Conservation (phyloP, 306 rosid genomes). For the Inga oerstediana region DNA sequence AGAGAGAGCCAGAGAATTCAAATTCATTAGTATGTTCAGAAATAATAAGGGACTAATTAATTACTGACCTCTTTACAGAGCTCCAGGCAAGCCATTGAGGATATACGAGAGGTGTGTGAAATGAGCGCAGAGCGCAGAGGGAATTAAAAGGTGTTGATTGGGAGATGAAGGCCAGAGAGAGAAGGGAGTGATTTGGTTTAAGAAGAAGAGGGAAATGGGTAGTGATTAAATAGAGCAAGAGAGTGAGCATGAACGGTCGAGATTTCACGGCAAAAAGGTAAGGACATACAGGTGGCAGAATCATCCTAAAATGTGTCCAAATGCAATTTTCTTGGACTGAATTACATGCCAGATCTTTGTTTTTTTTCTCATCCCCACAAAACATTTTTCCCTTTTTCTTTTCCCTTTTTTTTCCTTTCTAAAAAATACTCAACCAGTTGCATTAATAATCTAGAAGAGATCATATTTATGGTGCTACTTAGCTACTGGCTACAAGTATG, state of each 20-base stretch:
- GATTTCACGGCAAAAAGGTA: constrained; percentile 45
- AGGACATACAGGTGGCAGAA: constrained; percentile 53
- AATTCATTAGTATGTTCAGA: background rate
- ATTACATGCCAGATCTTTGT: background rate
- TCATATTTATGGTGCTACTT: background rate
- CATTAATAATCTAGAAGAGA: background rate
- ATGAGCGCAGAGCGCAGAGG: constrained; percentile 32
- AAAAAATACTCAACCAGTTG: background rate
- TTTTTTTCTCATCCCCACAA: constrained; percentile 10
- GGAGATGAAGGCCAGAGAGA: constrained; percentile 14
- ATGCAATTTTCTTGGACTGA: constrained; percentile 34
- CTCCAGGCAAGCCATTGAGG: constrained; percentile 66
- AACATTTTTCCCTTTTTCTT: background rate
- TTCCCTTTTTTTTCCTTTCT: background rate
- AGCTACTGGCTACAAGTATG: background rate
- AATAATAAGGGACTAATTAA: background rate
- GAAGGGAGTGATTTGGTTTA: constrained; percentile 37
- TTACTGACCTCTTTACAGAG: constrained; percentile 49
- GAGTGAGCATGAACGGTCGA: constrained; percentile 56
- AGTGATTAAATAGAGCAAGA: constrained; percentile 62
- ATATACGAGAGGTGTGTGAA: too few relatives aligned
- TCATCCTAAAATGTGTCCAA: constrained; percentile 36
- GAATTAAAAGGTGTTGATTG: constrained; percentile 11
- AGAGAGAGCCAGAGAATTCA: background rate
- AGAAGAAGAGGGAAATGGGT: constrained; percentile 27